Conservation (phyloP, 306 rosid species). For the Potentilla sterilis region DNA sequence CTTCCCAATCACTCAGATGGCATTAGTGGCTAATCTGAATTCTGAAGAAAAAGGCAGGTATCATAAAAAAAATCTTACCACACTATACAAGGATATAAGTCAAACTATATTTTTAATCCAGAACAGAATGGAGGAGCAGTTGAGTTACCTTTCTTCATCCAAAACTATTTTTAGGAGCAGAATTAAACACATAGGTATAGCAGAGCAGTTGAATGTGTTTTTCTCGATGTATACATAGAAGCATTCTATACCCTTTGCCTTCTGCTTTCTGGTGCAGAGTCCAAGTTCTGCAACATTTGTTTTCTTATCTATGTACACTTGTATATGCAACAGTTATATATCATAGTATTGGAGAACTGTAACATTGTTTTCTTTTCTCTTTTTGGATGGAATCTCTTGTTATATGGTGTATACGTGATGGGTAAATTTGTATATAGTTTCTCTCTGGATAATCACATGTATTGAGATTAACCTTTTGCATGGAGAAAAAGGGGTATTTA, state of each 20-base stretch:
- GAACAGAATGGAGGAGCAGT: neutral
- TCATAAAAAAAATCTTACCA: neutral
- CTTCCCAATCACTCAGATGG: conserved; percentile 34
- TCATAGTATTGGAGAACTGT: neutral
- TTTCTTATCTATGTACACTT: neutral
- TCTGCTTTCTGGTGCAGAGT: neutral
- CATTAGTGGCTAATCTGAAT: conserved; percentile 41
- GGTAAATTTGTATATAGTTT: too few species aligned
- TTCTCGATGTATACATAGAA: neutral
- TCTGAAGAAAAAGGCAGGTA: neutral
- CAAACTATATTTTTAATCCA: neutral
- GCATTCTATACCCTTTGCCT: neutral
- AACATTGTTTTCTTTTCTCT: neutral
- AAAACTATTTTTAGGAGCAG: neutral
- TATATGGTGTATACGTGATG: too few species aligned
- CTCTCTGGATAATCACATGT: too few species aligned
- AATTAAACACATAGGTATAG: neutral
- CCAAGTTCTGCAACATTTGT: neutral
- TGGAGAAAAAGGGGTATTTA: too few species aligned
- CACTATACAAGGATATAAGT: neutral
- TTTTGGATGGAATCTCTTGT: too few species aligned
- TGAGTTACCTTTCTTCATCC: neutral
- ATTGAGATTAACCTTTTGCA: too few species aligned
- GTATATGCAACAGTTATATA: neutral
- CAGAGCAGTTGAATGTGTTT: neutral